Percentiles rank a stretch among this genome's conserved stretches.
Evolutionary conservation across 805 yeast species (phyloP).

Genomic region (Yamadazyma akitaensis): DNA sequence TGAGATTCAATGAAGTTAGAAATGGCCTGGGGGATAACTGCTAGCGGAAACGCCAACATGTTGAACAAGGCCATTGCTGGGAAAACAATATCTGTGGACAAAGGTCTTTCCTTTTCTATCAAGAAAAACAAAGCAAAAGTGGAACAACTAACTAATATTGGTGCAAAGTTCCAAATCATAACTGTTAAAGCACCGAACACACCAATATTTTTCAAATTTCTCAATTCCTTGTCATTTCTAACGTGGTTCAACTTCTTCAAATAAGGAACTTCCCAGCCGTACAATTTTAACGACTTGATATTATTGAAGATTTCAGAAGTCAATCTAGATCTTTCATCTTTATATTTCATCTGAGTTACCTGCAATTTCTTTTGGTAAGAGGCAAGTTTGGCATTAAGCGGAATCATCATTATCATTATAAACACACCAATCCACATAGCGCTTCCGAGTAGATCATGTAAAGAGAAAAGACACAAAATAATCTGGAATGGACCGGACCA

Average conservation of each 20-base stretch:
- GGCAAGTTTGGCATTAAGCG: constrained; percentile 70
- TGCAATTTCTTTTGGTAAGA: constrained; percentile 68
- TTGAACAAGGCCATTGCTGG: constrained; percentile 89
- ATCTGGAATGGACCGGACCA: constrained; percentile 97
- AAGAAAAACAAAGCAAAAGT: constrained; percentile 81
- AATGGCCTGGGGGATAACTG: constrained; percentile 87
- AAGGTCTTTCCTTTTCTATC: constrained; percentile 53
- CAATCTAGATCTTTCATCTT: constrained; percentile 88
- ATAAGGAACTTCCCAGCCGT: constrained; percentile 94
- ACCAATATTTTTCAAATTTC: constrained; percentile 72
- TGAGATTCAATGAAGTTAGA: constrained; percentile 88
- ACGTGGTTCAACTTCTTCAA: constrained; percentile 69
- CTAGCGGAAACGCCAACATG: constrained; percentile 84
- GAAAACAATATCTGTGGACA: constrained; percentile 87
- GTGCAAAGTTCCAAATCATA: constrained; percentile 82
- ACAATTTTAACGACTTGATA: constrained; percentile 86
- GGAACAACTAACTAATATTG: constrained; percentile 82
- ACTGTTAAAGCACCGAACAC: constrained; percentile 63
- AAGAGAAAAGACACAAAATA: constrained; percentile 65
- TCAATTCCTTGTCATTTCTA: constrained; percentile 83
- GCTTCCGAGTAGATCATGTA: constrained; percentile 71
- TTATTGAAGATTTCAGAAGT: constrained; percentile 86
- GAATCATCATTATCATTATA: constrained; percentile 74
- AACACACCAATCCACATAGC: constrained; percentile 97
- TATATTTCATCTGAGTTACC: constrained; percentile 80